phyloP scores from a whole-genome alignment of 495 filamentous ascomycete genomes.

The Pseudoneurospora amorphoporcata region DNA sequence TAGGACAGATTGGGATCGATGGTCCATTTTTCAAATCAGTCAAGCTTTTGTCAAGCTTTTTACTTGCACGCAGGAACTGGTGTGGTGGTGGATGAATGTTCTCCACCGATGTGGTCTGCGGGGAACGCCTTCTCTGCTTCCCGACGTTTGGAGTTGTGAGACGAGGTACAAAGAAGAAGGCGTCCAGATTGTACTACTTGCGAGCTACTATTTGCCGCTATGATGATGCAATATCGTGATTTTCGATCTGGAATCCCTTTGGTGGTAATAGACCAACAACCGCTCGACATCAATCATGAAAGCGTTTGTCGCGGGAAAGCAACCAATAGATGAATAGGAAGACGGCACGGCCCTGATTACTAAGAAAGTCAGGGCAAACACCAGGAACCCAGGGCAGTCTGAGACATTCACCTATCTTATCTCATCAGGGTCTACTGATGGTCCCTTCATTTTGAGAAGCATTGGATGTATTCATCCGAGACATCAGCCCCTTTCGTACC shows the following conservation, averaged over 20 bases:
- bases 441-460: background rate
- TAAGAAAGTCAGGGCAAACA: background rate
- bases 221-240: background rate
- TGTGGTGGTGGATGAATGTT: background rate
- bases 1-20: background rate
- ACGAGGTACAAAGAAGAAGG: background rate
- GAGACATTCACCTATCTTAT: background rate
- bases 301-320: background rate
- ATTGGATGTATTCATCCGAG: background rate
- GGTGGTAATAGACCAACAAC: background rate
- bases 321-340: background rate
- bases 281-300: background rate
- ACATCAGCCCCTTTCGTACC: background rate
- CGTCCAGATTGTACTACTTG: background rate
- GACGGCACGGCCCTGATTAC: background rate
- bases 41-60: background rate
- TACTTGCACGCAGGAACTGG: background rate
- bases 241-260: background rate
- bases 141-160: background rate
- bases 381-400: background rate
- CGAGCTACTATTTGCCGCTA: background rate
- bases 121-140: background rate
- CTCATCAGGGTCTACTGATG: background rate
- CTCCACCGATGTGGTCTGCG: background rate
- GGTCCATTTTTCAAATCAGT: background rate